Evolutionary conservation across 345 rosid species (phyloP), one percentile per base, ranked within the genome.

Genomic region (Acer negundo): DNA sequence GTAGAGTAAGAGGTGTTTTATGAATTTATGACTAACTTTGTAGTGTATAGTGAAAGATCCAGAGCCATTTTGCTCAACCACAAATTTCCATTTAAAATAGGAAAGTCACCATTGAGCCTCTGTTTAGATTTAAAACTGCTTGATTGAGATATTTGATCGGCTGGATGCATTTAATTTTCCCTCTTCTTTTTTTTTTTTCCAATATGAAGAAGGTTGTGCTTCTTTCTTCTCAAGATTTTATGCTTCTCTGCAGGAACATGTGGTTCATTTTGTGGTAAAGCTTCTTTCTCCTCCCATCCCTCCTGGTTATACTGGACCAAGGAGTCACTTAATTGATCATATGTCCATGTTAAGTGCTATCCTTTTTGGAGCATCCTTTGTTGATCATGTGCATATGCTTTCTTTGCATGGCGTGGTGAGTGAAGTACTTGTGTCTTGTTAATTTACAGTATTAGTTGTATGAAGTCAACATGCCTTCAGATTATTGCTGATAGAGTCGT

Each of bases 331-430:
- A 31, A 59, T 90, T 75, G 87, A 86, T 78, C 74, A 83, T 67
- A 85, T 78, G 80, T 82, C 90, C 72, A 84, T 88, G 90, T 82
- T 90, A 19, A 87, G 84, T 83, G 90, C 84, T 56, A 53, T 88
- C 59, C 87, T 90, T 26, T 82, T 77, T 49, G 92, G 88, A 76
- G 89, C 81, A 64, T 88, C 90, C 67, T 76, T 85, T 3, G 35
- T 88, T 62, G 94, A 90, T 53, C 83, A 82, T 65, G 90, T 84
- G 20, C 94, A 90, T 73, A 80, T 88, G 75, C 90, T 90, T 75
- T 84, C 92, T 62, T 78, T 90, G 80, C 92, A 90, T 76, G 94
- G 94, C 10, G 81, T 87, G 85, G 94, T 90, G 83, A 84, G 92
- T 86, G 69, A 77, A 42, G 35, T 67, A 31, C 51, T 73, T 10